These are phyloP conservation scores for Lentinula aciculospora DNA, from an alignment of 768 basidiomycete species.

Conservation along the genomic window DNA sequence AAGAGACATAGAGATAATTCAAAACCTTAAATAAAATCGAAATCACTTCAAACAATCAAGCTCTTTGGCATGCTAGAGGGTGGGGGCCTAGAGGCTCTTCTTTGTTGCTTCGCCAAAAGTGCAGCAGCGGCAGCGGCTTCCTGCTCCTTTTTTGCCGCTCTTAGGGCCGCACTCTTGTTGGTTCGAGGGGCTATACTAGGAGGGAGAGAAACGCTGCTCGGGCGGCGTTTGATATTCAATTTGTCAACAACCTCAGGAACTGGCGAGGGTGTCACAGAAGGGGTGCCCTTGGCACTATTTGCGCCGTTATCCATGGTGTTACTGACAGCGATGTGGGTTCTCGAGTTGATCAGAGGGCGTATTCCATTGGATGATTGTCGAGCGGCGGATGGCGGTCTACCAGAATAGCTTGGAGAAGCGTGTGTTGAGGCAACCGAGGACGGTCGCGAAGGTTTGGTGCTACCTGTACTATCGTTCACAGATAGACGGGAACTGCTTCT, in stretches of 20 bases:
- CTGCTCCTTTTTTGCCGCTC: conserved; percentile 63
- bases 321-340: conserved; percentile 9
- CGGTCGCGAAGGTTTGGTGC: conserved; percentile 28
- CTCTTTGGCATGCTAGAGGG: conserved; percentile 6
- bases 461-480: conserved; percentile 15
- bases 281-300: background rate
- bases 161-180: conserved; percentile 70
- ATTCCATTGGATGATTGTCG: conserved; percentile 14
- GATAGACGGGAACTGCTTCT: conserved; percentile 38
- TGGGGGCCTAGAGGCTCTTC: conserved; percentile 2
- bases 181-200: conserved; percentile 64
- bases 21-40: background rate
- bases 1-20: background rate
- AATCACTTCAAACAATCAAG: background rate
- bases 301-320: background rate
- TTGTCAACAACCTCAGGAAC: conserved; percentile 19
- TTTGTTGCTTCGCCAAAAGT: conserved; percentile 28
- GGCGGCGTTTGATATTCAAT: conserved; percentile 37
- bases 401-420: conserved; percentile 5
- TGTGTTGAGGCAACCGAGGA: conserved; percentile 33
- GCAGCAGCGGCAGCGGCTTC: conserved; percentile 37
- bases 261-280: conserved; percentile 10
- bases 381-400: conserved; percentile 4
- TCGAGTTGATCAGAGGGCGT: conserved; percentile 7
- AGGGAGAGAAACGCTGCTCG: conserved; percentile 43